Evolutionary conservation across 148 eudicot genomes (phyloP), one percentile per base, ranked within the genome.

Genomic region (Diospyros kaki): DNA sequence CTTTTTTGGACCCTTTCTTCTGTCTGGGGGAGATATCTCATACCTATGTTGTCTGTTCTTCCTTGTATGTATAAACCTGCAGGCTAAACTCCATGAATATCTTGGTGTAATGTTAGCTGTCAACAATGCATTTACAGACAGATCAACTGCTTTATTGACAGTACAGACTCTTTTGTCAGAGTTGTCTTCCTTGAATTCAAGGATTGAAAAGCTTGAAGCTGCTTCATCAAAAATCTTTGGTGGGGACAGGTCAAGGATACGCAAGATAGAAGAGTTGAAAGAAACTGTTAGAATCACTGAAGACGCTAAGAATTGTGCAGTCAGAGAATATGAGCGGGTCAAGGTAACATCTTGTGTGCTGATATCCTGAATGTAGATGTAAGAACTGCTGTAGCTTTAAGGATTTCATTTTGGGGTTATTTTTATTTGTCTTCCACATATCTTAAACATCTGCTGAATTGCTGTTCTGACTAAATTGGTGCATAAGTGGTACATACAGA

Each of bases 41-140:
- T 38, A 9, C 17, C 46, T 50, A 42, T 60, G 60, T 55, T 58
- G 39, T 54, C 58, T 18, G 13, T 58, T 14, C 12, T 71, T 41
- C 28, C 39, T 14, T 41, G 44, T 80, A 28, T 77, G 14, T 28
- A 28, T 28, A 28, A 28, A 28, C 28, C 81, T 85, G 82, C 91
- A 96, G 99, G 99, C 92, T 73, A 91, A 91, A 82, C 98, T 96
- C 72, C 99, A 93, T 87, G 99, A 96, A 59, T 96, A 96, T 79
- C 91, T 96, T 11, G 99, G 98, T 63, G 84, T 88, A 85, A 93
- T 93, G 98, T 74, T 96, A 71, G 91, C 98, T 52, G 90, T 93
- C 76, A 91, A 93, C 78, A 91, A 93, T 85, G 99, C 99, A 53
- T 93, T 91, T 87, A 79, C 92, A 64, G 99, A 96, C 59, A 86